phyloP scores from a whole-genome alignment of 352 stramenopile species.

The Chrysophaeum taylorii region DNA sequence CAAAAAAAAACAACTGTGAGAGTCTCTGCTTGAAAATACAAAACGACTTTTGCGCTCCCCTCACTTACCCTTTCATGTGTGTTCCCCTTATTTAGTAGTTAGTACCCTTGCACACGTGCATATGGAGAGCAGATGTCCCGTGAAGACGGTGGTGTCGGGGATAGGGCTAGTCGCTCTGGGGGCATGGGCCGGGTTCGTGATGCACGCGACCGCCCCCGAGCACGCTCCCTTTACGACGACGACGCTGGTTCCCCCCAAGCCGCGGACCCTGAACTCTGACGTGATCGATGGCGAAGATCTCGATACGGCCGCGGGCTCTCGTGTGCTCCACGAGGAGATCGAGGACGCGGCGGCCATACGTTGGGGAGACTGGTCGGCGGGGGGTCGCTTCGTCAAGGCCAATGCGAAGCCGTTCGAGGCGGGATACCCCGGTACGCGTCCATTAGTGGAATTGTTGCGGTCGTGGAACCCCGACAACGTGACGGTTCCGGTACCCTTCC shows the following conservation, averaged over 20 bases:
- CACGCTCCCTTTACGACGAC: too few species aligned
- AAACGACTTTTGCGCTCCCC: too few species aligned
- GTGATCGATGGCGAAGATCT: not conserved
- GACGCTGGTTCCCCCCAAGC: too few species aligned
- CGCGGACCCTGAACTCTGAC: not conserved
- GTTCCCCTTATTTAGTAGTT: too few species aligned
- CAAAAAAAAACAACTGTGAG: too few species aligned
- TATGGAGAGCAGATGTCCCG: too few species aligned
- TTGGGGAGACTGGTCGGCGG: not conserved
- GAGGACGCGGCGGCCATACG: not conserved
- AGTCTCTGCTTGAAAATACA: too few species aligned
- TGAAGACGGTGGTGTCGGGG: not conserved
- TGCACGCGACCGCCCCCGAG: too few species aligned
- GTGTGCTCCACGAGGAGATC: not conserved
- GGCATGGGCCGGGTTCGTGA: not conserved
- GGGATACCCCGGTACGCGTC: not conserved
- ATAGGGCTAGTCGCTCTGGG: not conserved
- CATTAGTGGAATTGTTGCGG: not conserved
- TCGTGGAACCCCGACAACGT: conserved; percentile 12
- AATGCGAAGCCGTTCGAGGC: not conserved
- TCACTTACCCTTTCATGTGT: too few species aligned
- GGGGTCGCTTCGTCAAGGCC: not conserved
- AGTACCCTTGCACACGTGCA: too few species aligned
- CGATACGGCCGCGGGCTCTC: too few species aligned
- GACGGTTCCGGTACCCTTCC: not conserved